Base-by-base conservation (phyloP, 495 filamentous ascomycete species). In the Rusavskia elegans region DNA sequence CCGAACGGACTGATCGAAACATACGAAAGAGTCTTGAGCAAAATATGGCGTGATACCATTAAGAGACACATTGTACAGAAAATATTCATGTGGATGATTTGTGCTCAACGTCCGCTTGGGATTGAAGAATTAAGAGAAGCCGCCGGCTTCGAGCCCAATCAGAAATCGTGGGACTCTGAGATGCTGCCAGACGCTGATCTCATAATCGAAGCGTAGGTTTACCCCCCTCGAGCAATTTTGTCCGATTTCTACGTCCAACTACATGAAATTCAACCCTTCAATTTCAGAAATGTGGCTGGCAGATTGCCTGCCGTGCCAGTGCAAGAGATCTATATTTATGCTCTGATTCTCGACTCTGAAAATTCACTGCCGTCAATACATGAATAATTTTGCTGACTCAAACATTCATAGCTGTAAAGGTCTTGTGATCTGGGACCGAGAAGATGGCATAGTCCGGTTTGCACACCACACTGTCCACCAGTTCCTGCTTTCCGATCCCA, bases 101-200 rank as follows among this genome's bases (percentile, higher is more conserved):
- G 60, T 52, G 61, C 63, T 5, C 51, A 39, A 5, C 55, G 56
- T 2, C 65, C 64, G 10, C 60, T 68, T 23, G 56, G 59, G 20
- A 41, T 68, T 11, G 64, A 63, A 16, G 66, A 70, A 54, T 52
- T 70, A 17, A 55, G 49, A 55, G 67, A 70, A 44, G 66, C 64
- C 1, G 53, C 64, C n/a, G 59, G 59, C 1, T 64, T 66, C 57
- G 59, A 54, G 20, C 0, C 49, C 1, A 10, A 52, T 14, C 66
- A 70, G 17, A 49, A 8, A 4, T 21, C 2, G 0, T 69, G 66
- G 66, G 45, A 58, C 35, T 14, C 40, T 2, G 51, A 52, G 8
- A 60, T 57, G 35, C 55, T 64, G 8, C 66, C 64, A 9, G 17
- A 53, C 19, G 51, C 20, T 16, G 55, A 63, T 20, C 55, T 55